Base-by-base conservation (phyloP, 345 rosid genomes). In the Boechera stricta region DNA sequence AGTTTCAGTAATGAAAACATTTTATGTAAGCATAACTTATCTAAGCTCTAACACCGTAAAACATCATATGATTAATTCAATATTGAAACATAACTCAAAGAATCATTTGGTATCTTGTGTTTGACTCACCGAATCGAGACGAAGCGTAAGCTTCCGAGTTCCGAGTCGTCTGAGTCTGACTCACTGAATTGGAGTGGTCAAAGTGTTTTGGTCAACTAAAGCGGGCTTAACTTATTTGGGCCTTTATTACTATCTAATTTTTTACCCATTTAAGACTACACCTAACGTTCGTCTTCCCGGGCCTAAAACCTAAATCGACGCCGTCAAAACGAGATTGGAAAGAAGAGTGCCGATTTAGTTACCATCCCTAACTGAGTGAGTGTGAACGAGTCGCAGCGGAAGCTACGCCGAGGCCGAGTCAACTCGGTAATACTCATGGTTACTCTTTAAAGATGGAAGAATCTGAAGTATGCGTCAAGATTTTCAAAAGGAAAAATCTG, bases 131-230 rank as follows among this genome's bases (percentile, higher is more conserved):
- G 12, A n/a, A 8, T 8, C 7, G 26, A 33, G 63, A 33, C 41
- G 9, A n/a, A 7, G 7, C 2, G 5, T 57, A 13, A 57, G 11
- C 21, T 56, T 31, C 21, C 11, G 10, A 32, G 41, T 56, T 31
- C 21, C 11, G 10, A 32, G 41, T 57, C 5, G 28, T 35, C 13
- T 41, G 13, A 44, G 7, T 39, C 44, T 36, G 48, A 51, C 48
- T 35, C 59, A 6, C 7, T 12, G 28, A 42, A 28, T 15, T 29
- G 7, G 52, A 42, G 69, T 16, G 58, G 33, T 32, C 45, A 54
- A 35, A 33, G 4, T 24, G 18, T 70, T 70, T 42, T 29, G 42
- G 63, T 70, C 36, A 67, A 45, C 11, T 21, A 1, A 33, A 71
- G 5, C 10, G 48, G 38, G 67, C 58, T 58, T 33, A 5, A 31